Conservation (phyloP, 2,329 filamentous ascomycete species). For the Didymella pinodella region DNA sequence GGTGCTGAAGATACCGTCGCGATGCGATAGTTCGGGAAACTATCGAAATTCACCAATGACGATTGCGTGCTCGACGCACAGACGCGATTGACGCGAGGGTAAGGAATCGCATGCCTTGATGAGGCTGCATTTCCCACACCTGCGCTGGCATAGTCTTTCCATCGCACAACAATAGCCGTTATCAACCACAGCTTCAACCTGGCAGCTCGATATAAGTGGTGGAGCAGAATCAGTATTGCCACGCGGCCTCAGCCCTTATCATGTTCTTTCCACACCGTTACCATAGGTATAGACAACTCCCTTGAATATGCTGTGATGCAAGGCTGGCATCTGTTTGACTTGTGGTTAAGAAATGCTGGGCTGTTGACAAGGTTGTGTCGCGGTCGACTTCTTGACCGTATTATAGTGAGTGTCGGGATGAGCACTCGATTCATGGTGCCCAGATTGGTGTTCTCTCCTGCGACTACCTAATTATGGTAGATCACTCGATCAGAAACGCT, state of each 20-base stretch:
- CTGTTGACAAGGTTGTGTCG: background rate
- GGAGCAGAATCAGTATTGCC: background rate
- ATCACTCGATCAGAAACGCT: background rate
- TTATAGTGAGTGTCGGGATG: background rate
- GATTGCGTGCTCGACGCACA: slow-evolving; percentile 23
- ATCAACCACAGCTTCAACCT: background rate
- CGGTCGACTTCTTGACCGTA: background rate
- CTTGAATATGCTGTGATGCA: background rate
- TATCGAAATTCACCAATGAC: slow-evolving; percentile 16
- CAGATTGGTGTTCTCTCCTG: background rate
- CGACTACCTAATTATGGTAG: too few species aligned
- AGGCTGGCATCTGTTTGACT: background rate
- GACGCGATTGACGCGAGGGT: slow-evolving; percentile 18
- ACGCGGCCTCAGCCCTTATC: background rate
- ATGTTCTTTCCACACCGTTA: background rate
- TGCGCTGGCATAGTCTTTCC: background rate
- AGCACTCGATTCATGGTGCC: background rate
- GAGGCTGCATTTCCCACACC: slow-evolving; percentile 9
- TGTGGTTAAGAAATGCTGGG: background rate
- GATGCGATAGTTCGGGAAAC: slow-evolving; percentile 14
- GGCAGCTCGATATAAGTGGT: background rate
- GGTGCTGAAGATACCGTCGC: slow-evolving; percentile 10
- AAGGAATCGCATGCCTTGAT: slow-evolving; percentile 13
- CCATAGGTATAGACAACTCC: background rate
- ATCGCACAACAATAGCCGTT: background rate